Percentiles rank a stretch among this genome's conserved stretches.
Evolutionary conservation across 305 asterid species (phyloP).

Genomic region (Caryopteris hybrid): DNA sequence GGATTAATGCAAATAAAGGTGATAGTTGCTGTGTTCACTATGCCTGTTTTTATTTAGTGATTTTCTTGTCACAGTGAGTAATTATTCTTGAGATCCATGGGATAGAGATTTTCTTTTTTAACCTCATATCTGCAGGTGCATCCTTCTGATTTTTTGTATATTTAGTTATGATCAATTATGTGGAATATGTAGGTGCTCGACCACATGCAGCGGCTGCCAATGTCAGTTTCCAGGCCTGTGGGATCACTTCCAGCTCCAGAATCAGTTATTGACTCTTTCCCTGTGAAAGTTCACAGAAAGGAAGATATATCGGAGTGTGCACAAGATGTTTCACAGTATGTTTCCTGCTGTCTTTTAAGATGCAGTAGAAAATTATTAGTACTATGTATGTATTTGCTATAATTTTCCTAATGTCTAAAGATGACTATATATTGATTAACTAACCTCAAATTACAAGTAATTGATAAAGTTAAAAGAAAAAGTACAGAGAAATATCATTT

Average conservation of each 20-base stretch:
- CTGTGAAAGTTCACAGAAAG: slow-evolving; percentile 49
- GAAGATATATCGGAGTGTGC: slow-evolving; percentile 28
- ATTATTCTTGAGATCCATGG: background rate
- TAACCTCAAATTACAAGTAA: background rate
- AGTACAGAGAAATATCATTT: background rate
- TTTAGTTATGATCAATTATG: background rate
- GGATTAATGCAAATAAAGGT: too few relatives aligned
- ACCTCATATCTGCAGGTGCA: background rate
- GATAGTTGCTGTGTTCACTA: too few relatives aligned
- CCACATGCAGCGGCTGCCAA: slow-evolving; percentile 75
- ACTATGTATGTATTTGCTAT: too few relatives aligned
- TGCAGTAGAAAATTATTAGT: background rate
- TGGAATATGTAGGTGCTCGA: slow-evolving; percentile 61
- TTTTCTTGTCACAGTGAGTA: background rate
- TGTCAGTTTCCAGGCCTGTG: slow-evolving; percentile 53
- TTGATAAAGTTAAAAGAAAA: background rate
- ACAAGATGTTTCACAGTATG: slow-evolving; percentile 59
- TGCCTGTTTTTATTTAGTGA: background rate
- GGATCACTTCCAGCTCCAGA: slow-evolving; percentile 75
- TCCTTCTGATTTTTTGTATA: background rate
- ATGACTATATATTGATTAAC: too few relatives aligned
- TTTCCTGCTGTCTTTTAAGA: slow-evolving; percentile 15
- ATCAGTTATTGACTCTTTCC: slow-evolving; percentile 69
- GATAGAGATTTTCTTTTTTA: background rate
- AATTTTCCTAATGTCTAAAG: too few relatives aligned